Conservation (phyloP, 495 filamentous ascomycete genomes). For the Cercophora newfieldiana region DNA sequence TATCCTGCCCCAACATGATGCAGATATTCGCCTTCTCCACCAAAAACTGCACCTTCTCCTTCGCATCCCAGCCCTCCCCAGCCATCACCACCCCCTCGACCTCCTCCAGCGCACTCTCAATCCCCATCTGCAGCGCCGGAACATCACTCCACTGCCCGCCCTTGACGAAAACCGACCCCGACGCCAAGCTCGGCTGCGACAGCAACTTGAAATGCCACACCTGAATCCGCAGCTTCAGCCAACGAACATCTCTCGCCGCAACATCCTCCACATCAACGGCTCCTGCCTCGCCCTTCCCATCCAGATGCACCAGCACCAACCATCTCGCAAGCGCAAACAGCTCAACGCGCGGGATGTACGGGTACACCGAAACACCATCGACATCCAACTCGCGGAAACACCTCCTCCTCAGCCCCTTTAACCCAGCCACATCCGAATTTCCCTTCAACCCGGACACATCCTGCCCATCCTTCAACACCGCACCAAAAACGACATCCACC, state of each 20-base stretch:
- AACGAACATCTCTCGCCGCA: conserved; percentile 35
- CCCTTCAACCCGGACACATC: no score
- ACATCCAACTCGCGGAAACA: conserved; percentile 68
- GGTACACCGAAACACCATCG: conserved; percentile 85
- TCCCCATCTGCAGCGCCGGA: conserved; percentile 47
- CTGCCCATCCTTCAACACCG: neutral
- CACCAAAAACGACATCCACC: conserved; percentile 32
- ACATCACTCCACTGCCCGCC: conserved; percentile 51
- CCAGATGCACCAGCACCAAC: conserved; percentile 52
- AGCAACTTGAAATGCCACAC: conserved; percentile 89
- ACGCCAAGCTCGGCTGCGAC: conserved; percentile 66
- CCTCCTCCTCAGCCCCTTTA: conserved; percentile 2
- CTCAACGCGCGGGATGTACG: conserved; percentile 77
- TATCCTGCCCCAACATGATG: conserved; percentile 82
- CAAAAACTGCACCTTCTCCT: conserved; percentile 62
- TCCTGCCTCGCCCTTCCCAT: conserved; percentile 10
- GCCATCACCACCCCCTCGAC: conserved; percentile 42
- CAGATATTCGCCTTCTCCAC: conserved; percentile 81
- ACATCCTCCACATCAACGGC: conserved; percentile 9
- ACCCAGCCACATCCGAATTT: no score
- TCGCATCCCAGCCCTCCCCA: conserved; percentile 25
- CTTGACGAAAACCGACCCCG: conserved; percentile 45
- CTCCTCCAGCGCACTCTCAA: conserved; percentile 48
- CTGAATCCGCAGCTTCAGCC: conserved; percentile 67
- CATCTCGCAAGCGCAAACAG: conserved; percentile 75